phyloP scores from a whole-genome alignment of 2,329 filamentous ascomycete species.

The Escovopsis weberi region DNA sequence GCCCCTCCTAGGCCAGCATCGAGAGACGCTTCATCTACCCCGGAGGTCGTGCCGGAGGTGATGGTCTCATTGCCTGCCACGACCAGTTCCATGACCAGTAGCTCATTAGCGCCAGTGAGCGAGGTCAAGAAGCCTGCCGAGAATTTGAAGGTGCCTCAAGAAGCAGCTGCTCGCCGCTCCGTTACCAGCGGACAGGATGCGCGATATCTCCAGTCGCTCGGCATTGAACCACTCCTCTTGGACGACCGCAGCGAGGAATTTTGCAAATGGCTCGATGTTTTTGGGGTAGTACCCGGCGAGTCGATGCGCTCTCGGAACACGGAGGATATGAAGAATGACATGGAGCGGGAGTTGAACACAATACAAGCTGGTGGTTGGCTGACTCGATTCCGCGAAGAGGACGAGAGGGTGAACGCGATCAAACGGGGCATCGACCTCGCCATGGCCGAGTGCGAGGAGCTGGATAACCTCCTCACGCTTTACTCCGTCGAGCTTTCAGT shows the following conservation, averaged over 20 bases:
- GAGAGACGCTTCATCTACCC: constrained; percentile 14
- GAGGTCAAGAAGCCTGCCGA: constrained; percentile 15
- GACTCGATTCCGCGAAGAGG: constrained; percentile 68
- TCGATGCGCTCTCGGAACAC: constrained; percentile 61
- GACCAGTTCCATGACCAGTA: constrained; percentile 23
- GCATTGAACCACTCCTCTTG: constrained; percentile 62
- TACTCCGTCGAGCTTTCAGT: constrained; percentile 91
- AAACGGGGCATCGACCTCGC: constrained; percentile 74
- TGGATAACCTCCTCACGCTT: constrained; percentile 84
- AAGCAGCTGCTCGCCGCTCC: constrained; percentile 41
- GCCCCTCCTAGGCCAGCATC: constrained; percentile 46
- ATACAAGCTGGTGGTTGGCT: constrained; percentile 91
- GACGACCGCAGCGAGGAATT: constrained; percentile 68
- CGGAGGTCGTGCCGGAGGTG: constrained; percentile 37
- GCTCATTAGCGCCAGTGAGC: constrained; percentile 15
- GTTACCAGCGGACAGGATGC: constrained; percentile 58
- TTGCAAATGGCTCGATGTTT: constrained; percentile 67
- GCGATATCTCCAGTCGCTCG: constrained; percentile 63
- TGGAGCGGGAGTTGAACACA: constrained; percentile 77
- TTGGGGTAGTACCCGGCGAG: constrained; percentile 72
- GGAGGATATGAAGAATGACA: constrained; percentile 66
- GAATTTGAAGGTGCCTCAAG: constrained; percentile 12
- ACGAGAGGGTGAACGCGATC: constrained; percentile 77
- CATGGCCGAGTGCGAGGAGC: constrained; percentile 89
- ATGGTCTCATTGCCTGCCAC: constrained; percentile 27